Evolutionary conservation across 139 green algal species (phyloP), one percentile per base, ranked within the genome.

Genomic region (Closterium sp.): DNA sequence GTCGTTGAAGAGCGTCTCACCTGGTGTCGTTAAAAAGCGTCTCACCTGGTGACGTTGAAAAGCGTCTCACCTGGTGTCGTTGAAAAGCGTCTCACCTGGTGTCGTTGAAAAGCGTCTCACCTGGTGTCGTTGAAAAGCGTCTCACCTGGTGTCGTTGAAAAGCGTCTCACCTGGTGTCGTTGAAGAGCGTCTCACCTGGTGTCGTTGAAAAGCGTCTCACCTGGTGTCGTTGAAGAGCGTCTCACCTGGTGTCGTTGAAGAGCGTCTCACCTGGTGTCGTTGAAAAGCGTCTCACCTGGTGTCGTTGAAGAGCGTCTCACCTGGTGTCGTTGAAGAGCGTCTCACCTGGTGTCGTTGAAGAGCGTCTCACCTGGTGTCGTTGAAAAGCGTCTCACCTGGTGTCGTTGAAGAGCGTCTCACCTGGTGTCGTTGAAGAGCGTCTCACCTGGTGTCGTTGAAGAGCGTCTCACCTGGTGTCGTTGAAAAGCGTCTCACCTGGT

Each of bases 11-110:
- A 93, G 93, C 7, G 93, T 32, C 38, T 93, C 91, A n/a, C n/a
- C n/a, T n/a, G n/a, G n/a, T n/a, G n/a, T n/a, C 88, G 21, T 93
- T 89, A 11, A 38, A 91, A 86, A 93, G 93, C 7, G 93, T 32
- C 38, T 93, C 91, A n/a, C n/a, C n/a, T n/a, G n/a, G n/a, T n/a
- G n/a, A n/a, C 88, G 21, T 93, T 89, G 34, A 38, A 91, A 86
- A 93, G 93, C 7, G 93, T 32, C 38, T 93, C 91, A n/a, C n/a
- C n/a, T n/a, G n/a, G n/a, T n/a, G n/a, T n/a, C 88, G 21, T 93
- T 89, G 34, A 38, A 91, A 86, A 93, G 93, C 7, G 93, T 32
- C 38, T 93, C 91, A n/a, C n/a, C n/a, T n/a, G n/a, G n/a, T n/a
- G n/a, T n/a, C 88, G 21, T 93, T 89, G 34, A 38, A 91, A 86